Percentiles rank a stretch among this genome's conserved stretches.
Evolutionary conservation across 441 rosid genomes (phyloP).

Genomic region (Eutrema salsugineum): DNA sequence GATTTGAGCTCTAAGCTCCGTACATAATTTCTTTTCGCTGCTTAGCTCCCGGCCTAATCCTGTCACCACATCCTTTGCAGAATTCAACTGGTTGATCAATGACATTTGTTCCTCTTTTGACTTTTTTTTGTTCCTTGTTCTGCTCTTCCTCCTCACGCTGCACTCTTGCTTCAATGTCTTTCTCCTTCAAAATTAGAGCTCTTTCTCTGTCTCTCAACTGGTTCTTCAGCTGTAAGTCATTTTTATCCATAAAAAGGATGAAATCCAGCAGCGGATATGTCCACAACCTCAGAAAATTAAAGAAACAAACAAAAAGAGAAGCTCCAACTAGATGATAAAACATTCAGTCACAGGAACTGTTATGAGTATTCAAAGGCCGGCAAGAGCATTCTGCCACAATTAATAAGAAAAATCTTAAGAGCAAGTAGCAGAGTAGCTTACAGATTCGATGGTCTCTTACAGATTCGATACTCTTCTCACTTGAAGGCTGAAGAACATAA

Average conservation of each 20-base stretch:
- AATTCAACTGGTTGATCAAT: conserved; percentile 52
- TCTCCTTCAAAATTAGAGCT: conserved; percentile 48
- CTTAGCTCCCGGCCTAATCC: conserved; percentile 69
- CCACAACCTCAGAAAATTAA: background rate
- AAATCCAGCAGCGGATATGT: background rate
- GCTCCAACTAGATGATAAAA: background rate
- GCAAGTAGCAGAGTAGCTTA: conserved; percentile 44
- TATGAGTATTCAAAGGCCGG: background rate
- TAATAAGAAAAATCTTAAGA: background rate
- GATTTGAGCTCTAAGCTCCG: conserved; percentile 50
- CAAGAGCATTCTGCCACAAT: background rate
- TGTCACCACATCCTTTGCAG: conserved; percentile 55
- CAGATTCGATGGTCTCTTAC: conserved; percentile 59
- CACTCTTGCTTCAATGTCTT: conserved; percentile 54
- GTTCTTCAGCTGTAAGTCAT: conserved; percentile 54
- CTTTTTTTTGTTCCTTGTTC: conserved; percentile 39
- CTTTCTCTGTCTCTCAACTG: conserved; percentile 70
- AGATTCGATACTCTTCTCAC: too few relatives aligned
- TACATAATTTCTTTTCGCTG: conserved; percentile 54
- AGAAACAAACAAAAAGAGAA: too few relatives aligned
- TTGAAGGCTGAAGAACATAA: too few relatives aligned
- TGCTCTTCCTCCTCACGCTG: conserved; percentile 59
- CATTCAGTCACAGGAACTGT: too few relatives aligned
- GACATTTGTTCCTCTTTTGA: conserved; percentile 60
- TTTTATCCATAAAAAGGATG: background rate